Base-by-base conservation (phyloP, 2,329 filamentous ascomycete species). In the Fusarium sp. region DNA sequence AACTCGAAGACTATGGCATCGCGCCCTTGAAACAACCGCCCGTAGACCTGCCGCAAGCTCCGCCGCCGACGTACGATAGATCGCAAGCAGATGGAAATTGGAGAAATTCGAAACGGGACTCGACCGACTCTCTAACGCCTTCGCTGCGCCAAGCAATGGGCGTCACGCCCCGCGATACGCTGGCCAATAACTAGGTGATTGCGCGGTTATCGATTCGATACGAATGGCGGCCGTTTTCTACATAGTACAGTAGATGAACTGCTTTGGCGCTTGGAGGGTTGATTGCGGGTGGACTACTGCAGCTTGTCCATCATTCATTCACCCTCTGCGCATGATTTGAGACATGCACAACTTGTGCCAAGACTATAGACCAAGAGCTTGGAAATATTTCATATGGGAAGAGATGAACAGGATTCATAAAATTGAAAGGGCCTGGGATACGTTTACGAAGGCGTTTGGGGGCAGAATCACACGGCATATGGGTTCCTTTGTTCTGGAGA, bases 1-100 rank as follows among this genome's bases (percentile, higher is more conserved):
- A 71, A 51, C 48, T 71, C 41, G 69, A 71, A 33, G 69, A 71
- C 41, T 71, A 71, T 19, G 69, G 69, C 21, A 49, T 70, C 17
- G 54, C 35, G 1, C 35, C 61, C 4, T 9, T 19, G 2, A 42
- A 52, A 7, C 36, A 55, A 29, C 53, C 49, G 33, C 35, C 39
- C 14, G 47, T 53, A 9, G 27, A 48, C 11, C 43, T 69, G 49
- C 68, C 68, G 1, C 54, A 49, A 15, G 55, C 56, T 13, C 66
- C 68, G 42, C 59, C 64, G 33, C 65, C 47, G n/a, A 47, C 50
- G 4, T 57, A 53, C 50, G 57, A 48, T 8, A 51, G 44, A 17
- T 39, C 55, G 8, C 56, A 51, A 9, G 29, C 38, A 11, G 58
- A 57, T 17, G 42, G 39, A 9, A 41, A 29, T 11, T 56, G 62